Evolutionary conservation across 2,329 filamentous ascomycete genomes (phyloP).

Genomic region (Colletotrichum sp.): DNA sequence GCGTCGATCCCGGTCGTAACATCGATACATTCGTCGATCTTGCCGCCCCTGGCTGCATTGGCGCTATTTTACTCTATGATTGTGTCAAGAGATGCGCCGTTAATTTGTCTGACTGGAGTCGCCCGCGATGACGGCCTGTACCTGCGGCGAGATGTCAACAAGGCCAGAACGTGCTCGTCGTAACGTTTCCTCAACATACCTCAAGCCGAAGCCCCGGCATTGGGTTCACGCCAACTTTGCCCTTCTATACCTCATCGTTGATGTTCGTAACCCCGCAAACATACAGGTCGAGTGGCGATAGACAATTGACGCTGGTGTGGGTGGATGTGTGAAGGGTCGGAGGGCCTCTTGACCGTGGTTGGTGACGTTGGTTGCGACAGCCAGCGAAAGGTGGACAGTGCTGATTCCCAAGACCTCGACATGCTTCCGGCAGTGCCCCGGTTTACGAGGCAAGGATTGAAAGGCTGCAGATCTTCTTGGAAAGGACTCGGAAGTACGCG

Average conservation of each 20-base stretch:
- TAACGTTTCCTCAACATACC: neutral
- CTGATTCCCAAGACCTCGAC: neutral
- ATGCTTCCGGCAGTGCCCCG: neutral
- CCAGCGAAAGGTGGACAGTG: neutral
- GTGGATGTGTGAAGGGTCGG: neutral
- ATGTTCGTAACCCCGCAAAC: neutral
- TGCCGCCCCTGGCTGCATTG: neutral
- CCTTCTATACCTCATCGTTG: neutral
- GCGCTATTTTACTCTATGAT: fast-evolving
- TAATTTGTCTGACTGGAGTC: neutral
- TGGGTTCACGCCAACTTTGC: neutral
- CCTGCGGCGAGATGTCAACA: neutral
- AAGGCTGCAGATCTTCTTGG: neutral
- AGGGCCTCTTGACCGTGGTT: neutral
- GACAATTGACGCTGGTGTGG: neutral
- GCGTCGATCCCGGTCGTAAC: neutral
- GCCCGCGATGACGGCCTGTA: neutral
- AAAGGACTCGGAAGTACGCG: neutral
- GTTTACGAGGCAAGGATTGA: neutral
- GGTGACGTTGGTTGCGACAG: neutral
- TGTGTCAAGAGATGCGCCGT: neutral
- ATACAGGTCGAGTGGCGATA: neutral
- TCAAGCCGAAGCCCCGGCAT: neutral
- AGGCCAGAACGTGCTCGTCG: neutral
- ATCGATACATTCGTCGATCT: neutral